phyloP scores from a whole-genome alignment of 345 rosid species.

The Populus ilicifolia region DNA sequence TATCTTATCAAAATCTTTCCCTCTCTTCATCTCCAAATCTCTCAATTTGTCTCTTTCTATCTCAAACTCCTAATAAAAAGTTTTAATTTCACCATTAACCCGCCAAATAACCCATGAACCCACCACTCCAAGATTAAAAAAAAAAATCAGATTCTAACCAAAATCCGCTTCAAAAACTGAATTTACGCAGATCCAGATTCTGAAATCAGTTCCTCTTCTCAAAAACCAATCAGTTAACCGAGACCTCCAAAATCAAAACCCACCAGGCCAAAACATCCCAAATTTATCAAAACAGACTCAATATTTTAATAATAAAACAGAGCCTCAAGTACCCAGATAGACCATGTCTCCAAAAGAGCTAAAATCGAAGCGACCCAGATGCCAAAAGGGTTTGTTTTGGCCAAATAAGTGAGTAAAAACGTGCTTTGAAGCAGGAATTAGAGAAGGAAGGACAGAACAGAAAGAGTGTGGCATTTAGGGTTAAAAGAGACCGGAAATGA shows the following conservation, averaged over 20 bases:
- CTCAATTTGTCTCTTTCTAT: background rate
- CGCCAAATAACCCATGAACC: background rate
- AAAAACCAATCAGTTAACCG: background rate
- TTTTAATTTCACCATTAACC: background rate
- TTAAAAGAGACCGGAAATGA: background rate
- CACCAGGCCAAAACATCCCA: background rate
- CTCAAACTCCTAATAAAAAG: background rate
- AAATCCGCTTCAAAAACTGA: background rate
- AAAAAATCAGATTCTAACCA: background rate
- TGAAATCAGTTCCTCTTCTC: background rate
- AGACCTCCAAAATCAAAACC: background rate
- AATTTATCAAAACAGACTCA: background rate
- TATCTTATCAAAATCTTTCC: conserved; percentile 64
- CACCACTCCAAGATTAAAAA: background rate
- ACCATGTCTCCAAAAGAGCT: background rate
- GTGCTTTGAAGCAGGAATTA: background rate
- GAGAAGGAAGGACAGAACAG: background rate
- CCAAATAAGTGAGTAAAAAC: background rate
- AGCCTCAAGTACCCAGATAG: background rate
- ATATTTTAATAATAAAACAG: background rate
- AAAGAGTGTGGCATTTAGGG: background rate
- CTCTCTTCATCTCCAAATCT: conserved; percentile 53
- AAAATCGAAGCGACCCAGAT: background rate
- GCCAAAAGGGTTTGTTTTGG: background rate
- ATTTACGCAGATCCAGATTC: background rate